phyloP scores from a whole-genome alignment of 352 stramenopile species.

The Pythium monospermum region DNA sequence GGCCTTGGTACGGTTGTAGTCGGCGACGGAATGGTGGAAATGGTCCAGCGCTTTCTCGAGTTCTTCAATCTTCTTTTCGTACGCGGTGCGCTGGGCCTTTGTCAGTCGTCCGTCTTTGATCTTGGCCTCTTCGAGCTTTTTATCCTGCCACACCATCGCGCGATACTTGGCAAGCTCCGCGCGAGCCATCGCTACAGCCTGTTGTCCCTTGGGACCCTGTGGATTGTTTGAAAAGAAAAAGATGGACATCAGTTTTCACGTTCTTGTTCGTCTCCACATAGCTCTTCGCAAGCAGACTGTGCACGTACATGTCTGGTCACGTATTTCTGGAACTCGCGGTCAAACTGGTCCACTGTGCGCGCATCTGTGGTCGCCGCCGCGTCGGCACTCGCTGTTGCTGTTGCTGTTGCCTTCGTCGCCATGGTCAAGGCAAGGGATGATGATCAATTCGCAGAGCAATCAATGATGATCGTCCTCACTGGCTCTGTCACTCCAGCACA shows the following conservation, averaged over 20 bases:
- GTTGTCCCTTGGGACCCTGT: slow-evolving; percentile 58
- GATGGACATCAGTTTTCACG: no score
- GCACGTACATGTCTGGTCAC: slow-evolving; percentile 68
- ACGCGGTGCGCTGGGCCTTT: slow-evolving; percentile 39
- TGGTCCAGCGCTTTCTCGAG: slow-evolving; percentile 68
- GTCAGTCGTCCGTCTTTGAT: slow-evolving; percentile 61
- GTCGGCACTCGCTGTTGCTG: neutral
- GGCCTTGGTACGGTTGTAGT: slow-evolving; percentile 77
- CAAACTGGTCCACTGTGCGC: slow-evolving; percentile 65
- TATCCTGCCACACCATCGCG: slow-evolving; percentile 75
- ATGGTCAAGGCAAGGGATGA: neutral
- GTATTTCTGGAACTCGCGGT: slow-evolving; percentile 84
- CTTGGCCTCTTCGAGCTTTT: slow-evolving; percentile 74
- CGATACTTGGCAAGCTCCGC: slow-evolving; percentile 79
- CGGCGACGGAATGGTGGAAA: slow-evolving; percentile 72
- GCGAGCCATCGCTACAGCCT: slow-evolving; percentile 70
- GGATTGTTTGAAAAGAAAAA: no score
- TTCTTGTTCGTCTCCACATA: neutral
- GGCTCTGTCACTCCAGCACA: no score
- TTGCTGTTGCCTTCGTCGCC: slow-evolving; percentile 1
- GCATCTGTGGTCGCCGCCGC: neutral
- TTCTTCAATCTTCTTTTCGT: slow-evolving; percentile 72
- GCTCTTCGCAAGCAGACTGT: neutral
- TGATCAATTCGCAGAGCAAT: neutral
- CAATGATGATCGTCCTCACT: neutral